phyloP scores from a whole-genome alignment of 371 early-diverging fungal species.

The Rhizomucor pusillus region DNA sequence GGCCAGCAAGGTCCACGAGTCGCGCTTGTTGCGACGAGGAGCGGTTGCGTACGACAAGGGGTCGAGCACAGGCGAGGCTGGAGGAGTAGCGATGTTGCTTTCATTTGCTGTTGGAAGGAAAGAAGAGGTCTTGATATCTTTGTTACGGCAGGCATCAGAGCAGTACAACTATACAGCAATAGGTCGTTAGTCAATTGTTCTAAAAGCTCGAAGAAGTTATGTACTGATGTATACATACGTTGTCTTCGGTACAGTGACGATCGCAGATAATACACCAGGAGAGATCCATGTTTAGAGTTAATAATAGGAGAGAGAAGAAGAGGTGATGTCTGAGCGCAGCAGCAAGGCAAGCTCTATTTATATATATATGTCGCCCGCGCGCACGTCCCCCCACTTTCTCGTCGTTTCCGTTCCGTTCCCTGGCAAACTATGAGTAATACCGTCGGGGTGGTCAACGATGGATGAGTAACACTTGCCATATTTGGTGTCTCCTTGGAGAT shows the following conservation, averaged over 20 bases:
- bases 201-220: not conserved
- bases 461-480: too few species aligned
- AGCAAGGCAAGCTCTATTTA: not conserved
- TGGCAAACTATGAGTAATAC: too few species aligned
- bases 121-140: slow-evolving; percentile 6
- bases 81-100: slow-evolving; percentile 6
- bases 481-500: too few species aligned
- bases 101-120: not conserved
- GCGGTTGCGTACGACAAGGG: slow-evolving; percentile 8
- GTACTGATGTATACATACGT: slow-evolving; percentile 16
- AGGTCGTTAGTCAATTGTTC: not conserved
- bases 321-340: not conserved
- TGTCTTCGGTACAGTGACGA: slow-evolving; percentile 25
- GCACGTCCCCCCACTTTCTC: too few species aligned
- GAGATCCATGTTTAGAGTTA: slow-evolving; percentile 20
- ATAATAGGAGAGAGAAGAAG: not conserved
- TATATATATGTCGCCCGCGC: too few species aligned
- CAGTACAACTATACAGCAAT: slow-evolving; percentile 13
- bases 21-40: slow-evolving; percentile 1
- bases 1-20: not conserved
- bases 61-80: slow-evolving; percentile 12
- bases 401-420: too few species aligned
- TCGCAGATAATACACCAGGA: slow-evolving; percentile 34
- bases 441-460: too few species aligned
- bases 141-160: slow-evolving; percentile 18